These are phyloP conservation scores for Boletus rubescentipes DNA, from an alignment of 768 basidiomycete species.

Conservation along the genomic window DNA sequence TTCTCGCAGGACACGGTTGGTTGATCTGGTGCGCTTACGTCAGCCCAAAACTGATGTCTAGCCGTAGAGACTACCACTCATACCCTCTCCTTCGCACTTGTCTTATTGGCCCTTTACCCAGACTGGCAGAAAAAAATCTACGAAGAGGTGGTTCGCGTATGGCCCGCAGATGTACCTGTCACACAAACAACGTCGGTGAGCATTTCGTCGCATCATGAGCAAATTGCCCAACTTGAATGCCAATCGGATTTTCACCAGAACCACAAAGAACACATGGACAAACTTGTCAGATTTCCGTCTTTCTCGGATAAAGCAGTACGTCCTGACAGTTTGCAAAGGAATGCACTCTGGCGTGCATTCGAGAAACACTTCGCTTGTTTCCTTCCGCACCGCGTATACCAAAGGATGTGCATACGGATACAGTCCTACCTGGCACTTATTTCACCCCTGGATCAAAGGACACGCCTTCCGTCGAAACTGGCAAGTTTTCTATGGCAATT, in stretches of 20 bases:
- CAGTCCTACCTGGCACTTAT: constrained; percentile 32
- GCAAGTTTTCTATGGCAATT: constrained; percentile 36
- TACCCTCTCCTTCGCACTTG: constrained; percentile 42
- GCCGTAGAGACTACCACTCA: constrained; percentile 48
- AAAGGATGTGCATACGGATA: constrained; percentile 37
- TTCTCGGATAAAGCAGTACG: neutral
- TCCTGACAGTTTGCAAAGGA: constrained; percentile 29
- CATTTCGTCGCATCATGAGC: neutral
- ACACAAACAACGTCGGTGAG: constrained; percentile 31
- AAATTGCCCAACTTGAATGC: too few species aligned
- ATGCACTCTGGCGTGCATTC: constrained; percentile 43
- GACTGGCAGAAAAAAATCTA: constrained; percentile 47
- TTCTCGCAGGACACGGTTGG: constrained; percentile 51
- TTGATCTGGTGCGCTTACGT: neutral
- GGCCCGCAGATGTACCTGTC: constrained; percentile 38
- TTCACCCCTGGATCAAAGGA: constrained; percentile 32
- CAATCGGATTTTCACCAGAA: constrained; percentile 25
- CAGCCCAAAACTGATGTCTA: constrained; percentile 4
- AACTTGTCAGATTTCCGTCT: constrained; percentile 31
- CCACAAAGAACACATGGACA: constrained; percentile 39
- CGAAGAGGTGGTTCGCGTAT: constrained; percentile 39
- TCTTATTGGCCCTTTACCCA: constrained; percentile 49
- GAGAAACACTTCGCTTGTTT: constrained; percentile 47
- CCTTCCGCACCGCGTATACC: constrained; percentile 38
- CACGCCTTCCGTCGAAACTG: constrained; percentile 17